phyloP scores from a whole-genome alignment of 306 rosid species.

The Glycine latifolia region DNA sequence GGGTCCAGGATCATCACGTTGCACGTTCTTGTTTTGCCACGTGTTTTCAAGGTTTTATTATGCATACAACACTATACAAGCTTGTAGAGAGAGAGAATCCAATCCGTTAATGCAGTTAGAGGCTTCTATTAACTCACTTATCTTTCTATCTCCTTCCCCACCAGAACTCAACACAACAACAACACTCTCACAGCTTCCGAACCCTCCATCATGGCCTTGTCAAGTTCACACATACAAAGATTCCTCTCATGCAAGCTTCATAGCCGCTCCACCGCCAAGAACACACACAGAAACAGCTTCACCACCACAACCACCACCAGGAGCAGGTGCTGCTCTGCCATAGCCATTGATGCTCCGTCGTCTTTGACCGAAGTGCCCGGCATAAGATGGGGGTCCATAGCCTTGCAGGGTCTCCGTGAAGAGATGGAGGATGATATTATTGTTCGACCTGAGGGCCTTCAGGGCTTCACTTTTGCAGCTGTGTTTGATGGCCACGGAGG shows the following conservation, averaged over 20 bases:
- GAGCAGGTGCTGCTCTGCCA: constrained; percentile 71
- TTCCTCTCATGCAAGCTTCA: constrained; percentile 62
- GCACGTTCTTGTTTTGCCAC: constrained; percentile 29
- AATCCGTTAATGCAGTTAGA: constrained; percentile 77
- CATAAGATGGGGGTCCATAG: constrained; percentile 80
- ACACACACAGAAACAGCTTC: constrained; percentile 45
- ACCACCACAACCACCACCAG: constrained; percentile 26
- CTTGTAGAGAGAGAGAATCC: constrained; percentile 43
- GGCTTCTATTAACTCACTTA: constrained; percentile 71
- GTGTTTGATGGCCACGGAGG: constrained; percentile 99
- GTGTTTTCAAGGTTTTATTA: not conserved
- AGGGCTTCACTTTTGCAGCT: constrained; percentile 85
- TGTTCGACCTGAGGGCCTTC: constrained; percentile 67
- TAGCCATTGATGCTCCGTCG: constrained; percentile 85
- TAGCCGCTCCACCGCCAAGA: constrained; percentile 43
- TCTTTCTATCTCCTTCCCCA: constrained; percentile 44
- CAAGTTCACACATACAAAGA: constrained; percentile 76
- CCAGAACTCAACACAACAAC: not conserved
- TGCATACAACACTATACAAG: not conserved
- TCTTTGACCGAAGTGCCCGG: constrained; percentile 66
- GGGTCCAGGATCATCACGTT: not conserved
- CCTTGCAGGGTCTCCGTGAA: constrained; percentile 83
- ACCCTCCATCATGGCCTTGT: constrained; percentile 67
- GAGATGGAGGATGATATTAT: constrained; percentile 92
- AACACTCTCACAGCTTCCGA: not conserved